A percentile compares a stretch with the other conserved stretches of the same genome.
These are phyloP conservation scores for Lasiodiplodia sp. DNA, from an alignment of 2,329 filamentous ascomycete species.

Conservation along the genomic window DNA sequence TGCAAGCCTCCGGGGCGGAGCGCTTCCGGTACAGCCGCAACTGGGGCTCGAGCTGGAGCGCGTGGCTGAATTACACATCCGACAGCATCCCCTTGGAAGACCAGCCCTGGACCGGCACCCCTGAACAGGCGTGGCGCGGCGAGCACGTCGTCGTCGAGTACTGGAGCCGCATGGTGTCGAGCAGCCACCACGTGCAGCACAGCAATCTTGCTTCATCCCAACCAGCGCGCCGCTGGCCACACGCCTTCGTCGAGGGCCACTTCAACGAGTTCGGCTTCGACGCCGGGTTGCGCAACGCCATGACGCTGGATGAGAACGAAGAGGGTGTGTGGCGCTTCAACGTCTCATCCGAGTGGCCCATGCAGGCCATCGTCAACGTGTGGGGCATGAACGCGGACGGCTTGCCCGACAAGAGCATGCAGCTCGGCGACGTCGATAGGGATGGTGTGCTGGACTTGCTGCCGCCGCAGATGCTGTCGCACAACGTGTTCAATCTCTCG, in stretches of 20 bases:
- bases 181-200: slow-evolving; percentile 67
- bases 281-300: slow-evolving; percentile 62
- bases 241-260: slow-evolving; percentile 67
- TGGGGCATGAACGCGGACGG: slow-evolving; percentile 73
- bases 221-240: slow-evolving; percentile 49
- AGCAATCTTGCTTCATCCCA: slow-evolving; percentile 54
- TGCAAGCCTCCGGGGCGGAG: not conserved
- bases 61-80: slow-evolving; percentile 64
- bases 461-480: slow-evolving; percentile 64
- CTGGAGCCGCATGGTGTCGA: slow-evolving; percentile 66
- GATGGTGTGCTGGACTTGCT: slow-evolving; percentile 69
- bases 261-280: slow-evolving; percentile 72
- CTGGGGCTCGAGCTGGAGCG: slow-evolving; percentile 66
- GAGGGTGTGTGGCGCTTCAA: slow-evolving; percentile 64
- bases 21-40: slow-evolving; percentile 64
- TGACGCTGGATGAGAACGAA: slow-evolving; percentile 53
- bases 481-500: slow-evolving; percentile 64
- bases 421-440: slow-evolving; percentile 68
- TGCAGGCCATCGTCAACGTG: slow-evolving; percentile 67
- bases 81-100: slow-evolving; percentile 56
- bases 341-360: slow-evolving; percentile 70
- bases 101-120: slow-evolving; percentile 63
- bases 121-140: slow-evolving; percentile 65
- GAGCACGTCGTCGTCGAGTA: slow-evolving; percentile 71
- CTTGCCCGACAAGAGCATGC: slow-evolving; percentile 64